Evolutionary conservation across 1,139 yeast genomes (phyloP), one percentile per base, ranked within the genome.

Genomic region (Yamadazyma blattariae): DNA sequence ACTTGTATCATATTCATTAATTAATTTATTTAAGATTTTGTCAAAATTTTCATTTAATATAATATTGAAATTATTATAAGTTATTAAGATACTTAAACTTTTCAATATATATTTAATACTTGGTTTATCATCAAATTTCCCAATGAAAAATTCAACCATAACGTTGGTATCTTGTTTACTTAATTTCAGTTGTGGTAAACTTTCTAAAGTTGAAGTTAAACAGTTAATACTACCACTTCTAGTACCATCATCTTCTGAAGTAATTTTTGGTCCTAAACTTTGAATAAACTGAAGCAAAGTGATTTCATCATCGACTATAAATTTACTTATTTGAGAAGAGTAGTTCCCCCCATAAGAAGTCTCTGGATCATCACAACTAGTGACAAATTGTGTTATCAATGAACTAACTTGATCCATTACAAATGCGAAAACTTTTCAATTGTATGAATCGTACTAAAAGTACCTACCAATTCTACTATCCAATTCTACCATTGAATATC

Each of bases 91-190:
- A n/a, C 54, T 53, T 9, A 90, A 50, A 0, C 89, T 89, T 13
- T 56, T 56, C 7, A 83, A 59, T 1, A 82, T 74, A 38, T 77
- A 74, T 26, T 61, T 62, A 22, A 79, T 54, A 32, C 84, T 70
- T 6, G 67, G 63, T 11, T 69, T 65, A 51, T 90, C 97, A 16
- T 79, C 83, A 26, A 87, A 55, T 45, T 90, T 82, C 22, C 78
- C 78, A 21, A 72, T 46, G 40, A 79, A 71, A 52, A 90, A 90
- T 8, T 75, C 78, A 17, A 77, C 56, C 35, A 90, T 67, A 11
- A 88, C 96, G 18, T 65, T 59, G 12, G 85, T 65, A 48, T 88
- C 96, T 43, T 81, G 82, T 29, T 71, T 68, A 12, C 74, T 59
- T 18, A 88, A 57, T 25, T 63, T 63, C 3, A 59, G 49, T 0